Base-by-base conservation (phyloP, 2,329 filamentous ascomycete species). In the Colletotrichum sp. region DNA sequence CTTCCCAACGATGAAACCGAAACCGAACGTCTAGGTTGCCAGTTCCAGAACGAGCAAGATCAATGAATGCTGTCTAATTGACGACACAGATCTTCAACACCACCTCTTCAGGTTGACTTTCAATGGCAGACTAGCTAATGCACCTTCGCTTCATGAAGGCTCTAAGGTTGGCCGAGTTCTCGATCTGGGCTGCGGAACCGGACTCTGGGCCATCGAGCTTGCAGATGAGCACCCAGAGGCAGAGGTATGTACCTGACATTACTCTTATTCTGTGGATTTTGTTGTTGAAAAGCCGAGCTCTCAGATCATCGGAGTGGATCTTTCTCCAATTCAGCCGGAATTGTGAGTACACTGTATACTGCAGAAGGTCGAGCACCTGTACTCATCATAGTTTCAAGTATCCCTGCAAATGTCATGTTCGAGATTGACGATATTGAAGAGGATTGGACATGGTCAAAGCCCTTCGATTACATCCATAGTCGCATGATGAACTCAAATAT, bases 401-500 rank as follows among this genome's bases (percentile, higher is more conserved):
- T 44, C 39, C 39, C 39, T n/a, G 39, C 39, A 44, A 69, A 39
- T 73, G 82, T 87, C 59, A 79, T 79, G 16, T 89, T 89, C 77
- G 83, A 86, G 60, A 78, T 86, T 68, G 84, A 86, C 72, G 84
- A 86, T 73, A 77, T 81, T 4, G 83, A 84, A 55, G 78, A 81
- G 66, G 76, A 78, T 49, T 86, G 84, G 84, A 80, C 80, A 6
- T 85, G 76, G n/a, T 71, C 77, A 12, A 44, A 76, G 5, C 78
- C 79, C 4, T 85, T 85, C 49, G 84, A 86, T 71, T 85, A 81
- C 70, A 82, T 86, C 57, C 65, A 68, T 39, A 68, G 65, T 24
- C 65, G 65, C 6, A 30, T 28, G 21, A 55, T 68, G 65, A 55
- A 28, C 7, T 57, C 65, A 18, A 55, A 26, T 12, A 10, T 87